Conservation (phyloP, 106 monocot species). For the Cymbidium sinense region DNA sequence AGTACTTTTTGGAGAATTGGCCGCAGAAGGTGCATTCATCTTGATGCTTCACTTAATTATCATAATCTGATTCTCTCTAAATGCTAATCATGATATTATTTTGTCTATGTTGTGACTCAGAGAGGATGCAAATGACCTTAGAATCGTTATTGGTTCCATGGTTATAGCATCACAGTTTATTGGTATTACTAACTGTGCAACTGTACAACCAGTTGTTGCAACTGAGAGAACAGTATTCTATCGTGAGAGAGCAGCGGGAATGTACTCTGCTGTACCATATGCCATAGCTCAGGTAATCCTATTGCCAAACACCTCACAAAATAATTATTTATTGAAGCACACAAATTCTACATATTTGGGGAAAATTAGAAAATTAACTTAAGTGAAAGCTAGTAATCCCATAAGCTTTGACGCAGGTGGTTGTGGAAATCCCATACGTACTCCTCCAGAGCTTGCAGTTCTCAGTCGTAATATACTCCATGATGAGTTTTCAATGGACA, state of each 20-base stretch:
- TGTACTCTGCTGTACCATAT: conserved; percentile 65
- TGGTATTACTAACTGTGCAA: conserved; percentile 33
- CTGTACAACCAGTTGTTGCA: conserved; percentile 40
- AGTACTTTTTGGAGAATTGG: conserved; percentile 54
- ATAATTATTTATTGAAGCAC: too few relatives aligned
- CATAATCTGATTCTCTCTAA: too few relatives aligned
- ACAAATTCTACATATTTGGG: too few relatives aligned
- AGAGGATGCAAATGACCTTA: conserved; percentile 26
- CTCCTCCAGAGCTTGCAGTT: conserved; percentile 22
- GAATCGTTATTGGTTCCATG: conserved; percentile 39
- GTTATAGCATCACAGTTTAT: conserved; percentile 32
- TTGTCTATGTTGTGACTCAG: neutral
- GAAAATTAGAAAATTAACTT: too few relatives aligned
- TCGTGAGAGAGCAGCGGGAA: conserved; percentile 53
- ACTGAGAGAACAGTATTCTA: conserved; percentile 51
- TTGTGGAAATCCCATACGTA: conserved; percentile 53
- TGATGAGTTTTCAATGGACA: conserved; percentile 46
- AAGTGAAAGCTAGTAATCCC: too few relatives aligned
- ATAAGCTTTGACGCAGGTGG: conserved; percentile 28
- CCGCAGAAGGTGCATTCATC: conserved; percentile 19
- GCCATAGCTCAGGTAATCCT: conserved; percentile 60
- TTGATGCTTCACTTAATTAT: neutral
- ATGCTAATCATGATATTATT: too few relatives aligned
- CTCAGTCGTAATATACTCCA: conserved; percentile 35
- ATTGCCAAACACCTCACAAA: too few relatives aligned